phyloP scores from a whole-genome alignment of 192 early-diverging fungal species.

The Rhizophagus clarus region DNA sequence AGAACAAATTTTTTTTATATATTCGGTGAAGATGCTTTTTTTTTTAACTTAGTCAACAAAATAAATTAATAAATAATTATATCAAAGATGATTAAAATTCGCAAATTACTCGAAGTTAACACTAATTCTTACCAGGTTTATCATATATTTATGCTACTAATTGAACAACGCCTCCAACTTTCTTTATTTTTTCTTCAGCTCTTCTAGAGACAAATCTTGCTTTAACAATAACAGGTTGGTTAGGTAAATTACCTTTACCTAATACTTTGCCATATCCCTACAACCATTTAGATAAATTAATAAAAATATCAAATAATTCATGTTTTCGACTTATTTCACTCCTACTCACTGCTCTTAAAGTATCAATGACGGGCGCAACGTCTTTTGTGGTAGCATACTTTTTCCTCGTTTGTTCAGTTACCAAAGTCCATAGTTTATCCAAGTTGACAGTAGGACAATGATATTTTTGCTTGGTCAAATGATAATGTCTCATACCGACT shows the following conservation, averaged over 20 bases:
- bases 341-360: slow-evolving; percentile 56
- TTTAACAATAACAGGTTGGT: slow-evolving; percentile 94
- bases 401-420: slow-evolving; percentile 80
- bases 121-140: too few species aligned
- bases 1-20: too few species aligned
- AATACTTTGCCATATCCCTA: slow-evolving; percentile 96
- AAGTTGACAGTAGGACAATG: slow-evolving; percentile 90
- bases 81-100: too few species aligned
- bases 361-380: slow-evolving; percentile 92
- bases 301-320: neutral
- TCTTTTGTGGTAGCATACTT: slow-evolving; percentile 83
- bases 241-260: slow-evolving; percentile 88
- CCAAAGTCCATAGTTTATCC: slow-evolving; percentile 92
- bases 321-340: neutral
- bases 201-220: slow-evolving; percentile 86
- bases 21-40: too few species aligned
- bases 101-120: too few species aligned
- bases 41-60: too few species aligned
- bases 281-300: slow-evolving; percentile 29
- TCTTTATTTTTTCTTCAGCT: slow-evolving; percentile 99
- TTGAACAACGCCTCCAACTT: slow-evolving; percentile 84
- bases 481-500: slow-evolving; percentile 99
- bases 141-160: slow-evolving; percentile 52
- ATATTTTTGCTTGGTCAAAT: slow-evolving; percentile 88
- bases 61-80: too few species aligned